Base-by-base conservation (phyloP, 2,329 filamentous ascomycete genomes). In the Botryotinia calthae region DNA sequence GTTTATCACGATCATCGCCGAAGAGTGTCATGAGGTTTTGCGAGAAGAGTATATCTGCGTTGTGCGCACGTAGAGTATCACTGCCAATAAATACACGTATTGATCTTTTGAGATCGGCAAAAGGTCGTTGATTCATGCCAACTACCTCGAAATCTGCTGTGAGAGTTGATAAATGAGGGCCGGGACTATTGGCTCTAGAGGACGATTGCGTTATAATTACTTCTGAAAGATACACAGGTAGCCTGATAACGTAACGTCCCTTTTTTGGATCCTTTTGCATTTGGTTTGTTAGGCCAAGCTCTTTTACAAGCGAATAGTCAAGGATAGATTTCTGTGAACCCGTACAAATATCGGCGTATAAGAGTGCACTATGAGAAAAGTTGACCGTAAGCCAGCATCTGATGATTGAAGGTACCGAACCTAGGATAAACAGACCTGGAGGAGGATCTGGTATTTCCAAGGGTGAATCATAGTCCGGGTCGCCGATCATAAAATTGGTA, bases 341-440 rank as follows among this genome's bases (percentile, higher is more conserved):
- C 2, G 93, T 95, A 82, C 96, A 98, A 3, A 98, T 86, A 48
- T 94, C 95, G 51, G 95, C 96, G 80, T 98, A 98, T 8, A 98
- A 86, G 25, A 98, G 87, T 16, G 94, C 92, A 76, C 92, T 91
- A 80, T 97, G 95, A 22, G 94, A 95, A 83, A 97, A 98, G 79
- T 93, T 91, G 51, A 91, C 92, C 40, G 93, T 95, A 77, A 98
- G 86, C 95, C 96, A 98, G 84, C 96, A 99, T 74, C 96, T 91
- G 73, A 98, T 93, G 76, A 99, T 97, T 44, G 94, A 93, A 9
- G 96, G 96, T 9, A 97, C 94, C 10, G 95, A 92, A 20, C 95
- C 94, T 25, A 98, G 86, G 70, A 97, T 88, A 80, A 94, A 94
- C 73, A 98, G 86, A 14, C 94, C 93, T 51, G 94, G 93, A 28